A percentile compares a stretch with the other conserved stretches of the same genome.
These are phyloP conservation scores for Trametes maxima DNA, from an alignment of 768 basidiomycete species.

Conservation along the genomic window DNA sequence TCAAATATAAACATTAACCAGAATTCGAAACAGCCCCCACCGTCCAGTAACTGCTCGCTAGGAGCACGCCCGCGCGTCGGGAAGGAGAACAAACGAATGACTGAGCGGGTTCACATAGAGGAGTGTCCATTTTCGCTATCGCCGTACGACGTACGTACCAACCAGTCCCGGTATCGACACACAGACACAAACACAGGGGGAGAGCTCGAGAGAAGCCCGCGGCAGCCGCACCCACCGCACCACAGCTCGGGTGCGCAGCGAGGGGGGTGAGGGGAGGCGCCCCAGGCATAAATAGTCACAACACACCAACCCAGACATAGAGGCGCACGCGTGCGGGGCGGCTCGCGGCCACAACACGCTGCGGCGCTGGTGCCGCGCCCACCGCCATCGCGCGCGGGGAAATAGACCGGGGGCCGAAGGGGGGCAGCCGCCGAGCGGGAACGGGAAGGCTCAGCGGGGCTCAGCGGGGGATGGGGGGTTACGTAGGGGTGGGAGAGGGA, in stretches of 20 bases:
- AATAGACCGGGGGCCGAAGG: background rate
- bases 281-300: conserved; percentile 24
- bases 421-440: conserved; percentile 2
- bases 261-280: too few relatives aligned
- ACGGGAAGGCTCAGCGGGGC: conserved; percentile 4
- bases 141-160: background rate
- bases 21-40: background rate
- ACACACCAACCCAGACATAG: conserved; percentile 21
- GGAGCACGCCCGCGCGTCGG: background rate
- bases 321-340: background rate
- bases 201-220: background rate
- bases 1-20: background rate
- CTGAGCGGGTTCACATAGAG: background rate
- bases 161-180: conserved; percentile 8
- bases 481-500: background rate
- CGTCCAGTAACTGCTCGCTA: background rate
- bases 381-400: background rate
- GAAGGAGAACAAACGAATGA: background rate
- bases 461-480: conserved; percentile 3
- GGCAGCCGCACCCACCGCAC: background rate
- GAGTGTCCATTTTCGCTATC: conserved; percentile 15
- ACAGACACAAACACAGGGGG: conserved; percentile 6
- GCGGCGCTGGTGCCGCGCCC: conserved; percentile 17
- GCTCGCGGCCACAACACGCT: conserved; percentile 22
- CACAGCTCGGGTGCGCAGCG: background rate